phyloP scores from a whole-genome alignment of 1,139 yeast genomes.

The Taphrina pruni region DNA sequence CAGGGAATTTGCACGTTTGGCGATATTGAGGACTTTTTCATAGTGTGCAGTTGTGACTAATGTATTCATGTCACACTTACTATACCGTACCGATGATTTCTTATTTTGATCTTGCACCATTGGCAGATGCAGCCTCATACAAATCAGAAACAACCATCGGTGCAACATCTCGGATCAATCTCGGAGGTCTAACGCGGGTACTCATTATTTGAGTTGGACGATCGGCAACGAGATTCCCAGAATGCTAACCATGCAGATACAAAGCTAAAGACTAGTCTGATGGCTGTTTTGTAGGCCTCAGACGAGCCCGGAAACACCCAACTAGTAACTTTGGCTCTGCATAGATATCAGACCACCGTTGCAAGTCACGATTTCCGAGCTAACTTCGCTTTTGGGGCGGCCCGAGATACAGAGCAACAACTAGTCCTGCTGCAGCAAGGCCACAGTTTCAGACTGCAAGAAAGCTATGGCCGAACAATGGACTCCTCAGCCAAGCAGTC shows the following conservation, averaged over 20 bases:
- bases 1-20: not conserved
- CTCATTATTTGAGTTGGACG: conserved; percentile 3
- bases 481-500: conserved; percentile 41
- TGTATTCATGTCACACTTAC: too few relatives aligned
- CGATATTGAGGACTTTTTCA: not conserved
- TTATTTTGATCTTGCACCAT: too few relatives aligned
- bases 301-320: not conserved
- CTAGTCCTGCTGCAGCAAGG: not conserved
- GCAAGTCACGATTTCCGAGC: not conserved
- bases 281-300: not conserved
- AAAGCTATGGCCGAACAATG: conserved; percentile 38
- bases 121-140: too few relatives aligned
- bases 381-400: not conserved
- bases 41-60: not conserved
- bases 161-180: not conserved
- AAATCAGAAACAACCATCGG: not conserved
- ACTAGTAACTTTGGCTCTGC: not conserved
- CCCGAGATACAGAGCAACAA: conserved; percentile 2
- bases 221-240: conserved; percentile 17
- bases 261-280: not conserved
- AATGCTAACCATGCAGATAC: conserved; percentile 7
- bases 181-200: conserved; percentile 2
- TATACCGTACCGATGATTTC: too few relatives aligned
- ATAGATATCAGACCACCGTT: not conserved
- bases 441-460: not conserved